Base-by-base conservation (phyloP, 257 asterid species). In the Ilex aquifolium region DNA sequence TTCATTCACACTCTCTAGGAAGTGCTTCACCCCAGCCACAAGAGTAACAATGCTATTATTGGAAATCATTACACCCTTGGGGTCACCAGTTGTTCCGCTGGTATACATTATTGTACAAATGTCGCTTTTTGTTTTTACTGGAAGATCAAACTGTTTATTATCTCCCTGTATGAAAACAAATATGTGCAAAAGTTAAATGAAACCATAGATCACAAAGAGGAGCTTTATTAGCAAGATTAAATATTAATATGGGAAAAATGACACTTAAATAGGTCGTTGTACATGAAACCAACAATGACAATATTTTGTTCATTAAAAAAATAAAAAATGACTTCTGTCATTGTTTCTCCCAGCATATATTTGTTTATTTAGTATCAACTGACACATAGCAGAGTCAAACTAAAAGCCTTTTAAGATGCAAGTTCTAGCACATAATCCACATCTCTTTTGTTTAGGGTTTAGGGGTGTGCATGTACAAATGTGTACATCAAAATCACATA, bases 71-170 rank as follows among this genome's bases (percentile, higher is more conserved):
- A 92, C 99, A 59, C 99, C 99, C 83, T 92, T 92, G 54, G 99
- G 99, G 61, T 92, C 96, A 58, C 99, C 96, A 48, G 99, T 92
- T 59, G 99, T 92, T 62, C 99, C 99, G 72, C 99, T 92, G 52
- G 99, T 92, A 67, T 92, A 92, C 99, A 92, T 92, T 51, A 92
- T 92, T 59, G 99, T 89, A 71, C 97, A 92, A 62, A 89, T 89
- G 73, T 89, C 97, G 50, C 83, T 76, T 64, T 82, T 87, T 78
- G 71, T 73, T 77, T 90, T 92, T 80, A 69, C 80, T 2, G 99
- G 99, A 75, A 89, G 95, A 65, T 93, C 90, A 68, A 68, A 85
- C 67, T 77, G 79, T 69, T 81, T 74, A 66, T 69, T 75, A 46
- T 77, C 77, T 64, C 97, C 99, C 99, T 92, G 90, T 83, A 76